Evolutionary conservation across 2,329 filamentous ascomycete species (phyloP).

Genomic region (Exutisphaerella laricina): DNA sequence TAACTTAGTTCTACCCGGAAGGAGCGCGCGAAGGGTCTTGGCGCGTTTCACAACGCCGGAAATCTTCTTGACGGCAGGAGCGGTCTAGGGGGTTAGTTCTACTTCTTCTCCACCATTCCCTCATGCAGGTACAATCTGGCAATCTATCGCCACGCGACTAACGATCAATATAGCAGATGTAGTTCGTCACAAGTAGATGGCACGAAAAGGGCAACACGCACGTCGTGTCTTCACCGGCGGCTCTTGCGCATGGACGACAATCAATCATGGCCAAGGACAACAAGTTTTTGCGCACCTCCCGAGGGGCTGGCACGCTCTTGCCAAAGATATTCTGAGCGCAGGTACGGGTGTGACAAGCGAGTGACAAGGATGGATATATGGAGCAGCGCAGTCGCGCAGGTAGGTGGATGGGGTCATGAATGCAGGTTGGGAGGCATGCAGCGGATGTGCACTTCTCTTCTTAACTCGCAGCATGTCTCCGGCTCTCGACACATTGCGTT

Average conservation of each 20-base stretch:
- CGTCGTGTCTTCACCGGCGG: too few species aligned
- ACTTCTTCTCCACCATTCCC: background rate
- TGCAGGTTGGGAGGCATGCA: constrained; percentile 4
- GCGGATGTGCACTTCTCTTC: background rate
- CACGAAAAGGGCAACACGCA: background rate
- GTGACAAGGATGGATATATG: background rate
- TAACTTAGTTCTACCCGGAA: too few species aligned
- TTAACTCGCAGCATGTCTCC: background rate
- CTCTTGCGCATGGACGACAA: background rate
- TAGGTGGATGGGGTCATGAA: constrained; percentile 8
- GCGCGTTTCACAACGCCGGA: background rate
- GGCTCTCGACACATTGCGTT: background rate
- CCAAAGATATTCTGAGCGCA: constrained; percentile 7
- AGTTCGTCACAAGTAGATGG: background rate
- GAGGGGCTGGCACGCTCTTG: constrained; percentile 8
- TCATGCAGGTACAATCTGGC: constrained; percentile 2
- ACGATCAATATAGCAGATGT: background rate
- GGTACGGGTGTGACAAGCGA: constrained; percentile 2
- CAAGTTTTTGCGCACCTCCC: constrained; percentile 6
- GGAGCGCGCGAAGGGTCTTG: too few species aligned
- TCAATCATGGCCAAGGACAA: background rate
- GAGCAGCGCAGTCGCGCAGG: background rate
- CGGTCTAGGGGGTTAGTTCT: background rate
- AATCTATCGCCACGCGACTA: background rate
- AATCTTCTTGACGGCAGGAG: background rate